Conservation (phyloP, 1,284 basidiomycete genomes). For the Mycosarcoma maydis region DNA sequence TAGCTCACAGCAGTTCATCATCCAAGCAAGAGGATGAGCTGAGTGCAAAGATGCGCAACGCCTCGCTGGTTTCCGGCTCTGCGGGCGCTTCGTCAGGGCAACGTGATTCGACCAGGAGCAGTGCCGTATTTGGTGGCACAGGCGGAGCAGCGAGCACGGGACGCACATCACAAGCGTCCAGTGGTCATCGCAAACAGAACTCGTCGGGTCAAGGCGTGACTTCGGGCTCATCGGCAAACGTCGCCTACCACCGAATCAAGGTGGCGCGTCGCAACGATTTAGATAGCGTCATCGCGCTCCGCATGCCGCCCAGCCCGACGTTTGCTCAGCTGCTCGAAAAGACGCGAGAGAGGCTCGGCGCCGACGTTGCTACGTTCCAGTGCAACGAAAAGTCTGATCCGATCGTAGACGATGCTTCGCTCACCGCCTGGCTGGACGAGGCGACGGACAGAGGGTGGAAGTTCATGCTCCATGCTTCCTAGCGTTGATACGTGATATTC, state of each 20-base stretch:
- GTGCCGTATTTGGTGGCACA: conserved; percentile 18
- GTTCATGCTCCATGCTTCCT: conserved; percentile 81
- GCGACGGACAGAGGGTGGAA: conserved; percentile 77
- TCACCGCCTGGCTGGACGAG: conserved; percentile 78
- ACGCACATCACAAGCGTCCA: conserved; percentile 41
- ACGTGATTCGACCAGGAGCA: conserved; percentile 32
- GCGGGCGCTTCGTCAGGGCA: conserved; percentile 17
- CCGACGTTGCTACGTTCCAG: conserved; percentile 73
- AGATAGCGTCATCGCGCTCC: conserved; percentile 93
- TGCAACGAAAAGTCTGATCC: conserved; percentile 71
- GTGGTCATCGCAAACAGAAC: conserved; percentile 36
- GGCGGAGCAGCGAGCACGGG: conserved; percentile 20
- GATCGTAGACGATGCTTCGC: conserved; percentile 76
- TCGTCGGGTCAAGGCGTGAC: conserved; percentile 34
- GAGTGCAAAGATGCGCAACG: conserved; percentile 29
- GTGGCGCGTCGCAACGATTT: conserved; percentile 85
- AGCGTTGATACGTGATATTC: no score
- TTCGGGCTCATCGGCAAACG: conserved; percentile 44
- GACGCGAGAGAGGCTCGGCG: conserved; percentile 84
- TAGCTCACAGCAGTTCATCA: conserved; percentile 29
- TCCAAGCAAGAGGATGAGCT: conserved; percentile 35
- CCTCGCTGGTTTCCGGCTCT: conserved; percentile 22
- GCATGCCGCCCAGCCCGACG: conserved; percentile 93
- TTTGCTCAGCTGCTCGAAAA: conserved; percentile 87
- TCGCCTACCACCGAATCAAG: conserved; percentile 84